phyloP scores from a whole-genome alignment of 768 basidiomycete genomes.

The Pleurotus pulmonarius region DNA sequence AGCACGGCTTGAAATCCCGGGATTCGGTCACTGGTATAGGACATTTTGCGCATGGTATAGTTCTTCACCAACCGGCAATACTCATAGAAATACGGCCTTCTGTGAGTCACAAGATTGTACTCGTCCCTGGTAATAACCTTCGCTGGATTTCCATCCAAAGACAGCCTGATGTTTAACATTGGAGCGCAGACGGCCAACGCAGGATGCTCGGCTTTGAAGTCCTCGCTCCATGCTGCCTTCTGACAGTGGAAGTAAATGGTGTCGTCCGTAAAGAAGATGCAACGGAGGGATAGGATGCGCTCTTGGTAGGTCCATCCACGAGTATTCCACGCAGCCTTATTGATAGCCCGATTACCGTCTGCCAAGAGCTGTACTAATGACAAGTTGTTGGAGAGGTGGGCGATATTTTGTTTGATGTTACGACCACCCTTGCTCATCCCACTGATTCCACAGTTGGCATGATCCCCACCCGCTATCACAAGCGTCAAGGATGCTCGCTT shows the following conservation, averaged over 20 bases:
- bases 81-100: neutral
- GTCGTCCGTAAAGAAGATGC: neutral
- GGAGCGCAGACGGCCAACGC: neutral
- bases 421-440: neutral
- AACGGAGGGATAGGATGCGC: neutral
- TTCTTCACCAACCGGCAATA: neutral
- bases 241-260: neutral
- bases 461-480: neutral
- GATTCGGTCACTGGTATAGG: neutral
- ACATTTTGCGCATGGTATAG: neutral
- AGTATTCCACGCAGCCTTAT: neutral
- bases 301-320: neutral
- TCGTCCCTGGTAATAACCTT: neutral
- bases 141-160: neutral
- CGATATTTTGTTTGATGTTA: neutral
- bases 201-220: neutral
- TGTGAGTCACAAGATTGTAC: neutral
- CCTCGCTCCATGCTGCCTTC: neutral
- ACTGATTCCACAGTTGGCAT: neutral
- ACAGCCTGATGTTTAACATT: neutral
- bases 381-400: neutral
- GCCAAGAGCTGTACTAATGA: neutral
- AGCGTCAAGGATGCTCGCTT: neutral
- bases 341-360: neutral
- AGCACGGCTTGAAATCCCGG: slow-evolving; percentile 1